A percentile compares a stretch with the other conserved stretches of the same genome.
Evolutionary conservation across 768 basidiomycete genomes (phyloP).

Genomic region (Phylloporus sp.): DNA sequence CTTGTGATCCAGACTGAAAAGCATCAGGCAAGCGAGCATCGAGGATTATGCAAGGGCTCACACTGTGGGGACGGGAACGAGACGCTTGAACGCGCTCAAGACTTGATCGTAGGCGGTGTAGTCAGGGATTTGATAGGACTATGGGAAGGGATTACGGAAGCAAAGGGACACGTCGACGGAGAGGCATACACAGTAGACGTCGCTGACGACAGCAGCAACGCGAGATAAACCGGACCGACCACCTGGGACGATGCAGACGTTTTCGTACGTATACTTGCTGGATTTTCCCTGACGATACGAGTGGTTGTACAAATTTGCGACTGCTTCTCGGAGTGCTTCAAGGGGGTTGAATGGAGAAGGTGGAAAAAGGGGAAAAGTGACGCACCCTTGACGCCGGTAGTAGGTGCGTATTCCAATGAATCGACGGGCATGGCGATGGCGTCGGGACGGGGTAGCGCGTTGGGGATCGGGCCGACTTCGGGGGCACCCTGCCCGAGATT

Average conservation of each 20-base stretch:
- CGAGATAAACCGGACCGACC: constrained; percentile 87
- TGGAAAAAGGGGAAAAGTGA: constrained; percentile 1
- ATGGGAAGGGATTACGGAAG: not conserved
- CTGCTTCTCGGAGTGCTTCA: constrained; percentile 77
- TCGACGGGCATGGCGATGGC: constrained; percentile 64
- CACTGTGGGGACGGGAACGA: constrained; percentile 89
- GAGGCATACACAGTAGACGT: constrained; percentile 69
- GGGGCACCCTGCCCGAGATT: constrained; percentile 92
- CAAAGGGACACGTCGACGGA: no score
- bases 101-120: constrained; percentile 89
- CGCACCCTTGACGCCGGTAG: constrained; percentile 88
- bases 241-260: constrained; percentile 93
- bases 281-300: constrained; percentile 77
- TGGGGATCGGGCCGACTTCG: constrained; percentile 80
- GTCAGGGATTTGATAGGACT: constrained; percentile 90
- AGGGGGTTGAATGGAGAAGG: constrained; percentile 2
- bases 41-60: constrained; percentile 35
- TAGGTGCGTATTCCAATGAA: constrained; percentile 86
- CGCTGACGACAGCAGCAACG: constrained; percentile 86
- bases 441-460: constrained; percentile 61
- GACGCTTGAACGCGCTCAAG: constrained; percentile 77
- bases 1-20: constrained; percentile 43
- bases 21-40: not conserved
- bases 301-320: constrained; percentile 84
- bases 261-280: constrained; percentile 87